Evolutionary conservation across 768 basidiomycete genomes (phyloP).

Genomic region (Boletus coccyginus): DNA sequence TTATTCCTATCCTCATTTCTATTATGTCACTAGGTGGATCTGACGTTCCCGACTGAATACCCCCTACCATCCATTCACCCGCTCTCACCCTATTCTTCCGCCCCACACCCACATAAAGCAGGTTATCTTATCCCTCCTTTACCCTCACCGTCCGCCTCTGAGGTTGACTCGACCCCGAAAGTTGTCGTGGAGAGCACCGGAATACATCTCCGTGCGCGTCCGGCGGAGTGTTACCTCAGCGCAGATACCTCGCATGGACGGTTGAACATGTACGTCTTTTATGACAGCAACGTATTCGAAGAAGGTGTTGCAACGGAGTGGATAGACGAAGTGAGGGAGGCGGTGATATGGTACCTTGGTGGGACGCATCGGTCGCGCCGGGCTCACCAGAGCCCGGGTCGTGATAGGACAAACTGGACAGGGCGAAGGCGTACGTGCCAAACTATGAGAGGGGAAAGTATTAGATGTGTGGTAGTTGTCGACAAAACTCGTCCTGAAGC

Average conservation of each 20-base stretch:
- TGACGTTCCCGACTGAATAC: slow-evolving; percentile 35
- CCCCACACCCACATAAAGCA: slow-evolving; percentile 11
- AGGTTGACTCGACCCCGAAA: slow-evolving; percentile 1
- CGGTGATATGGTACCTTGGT: slow-evolving; percentile 33
- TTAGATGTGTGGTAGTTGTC: not conserved
- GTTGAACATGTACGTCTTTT: slow-evolving; percentile 35
- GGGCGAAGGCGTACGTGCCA: not conserved
- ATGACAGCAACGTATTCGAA: slow-evolving; percentile 48
- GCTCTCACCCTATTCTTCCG: slow-evolving; percentile 21
- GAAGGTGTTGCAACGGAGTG: slow-evolving; percentile 42
- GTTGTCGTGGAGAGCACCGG: slow-evolving; percentile 4
- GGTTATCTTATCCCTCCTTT: not conserved
- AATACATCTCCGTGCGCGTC: slow-evolving; percentile 39
- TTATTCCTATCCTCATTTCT: not conserved
- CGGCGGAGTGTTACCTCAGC: slow-evolving; percentile 44
- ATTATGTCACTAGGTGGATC: slow-evolving; percentile 28
- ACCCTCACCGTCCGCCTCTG: not conserved
- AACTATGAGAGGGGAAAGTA: not conserved
- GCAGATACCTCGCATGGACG: slow-evolving; percentile 34
- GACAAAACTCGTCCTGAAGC: too few relatives aligned
- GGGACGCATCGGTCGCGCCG: not conserved
- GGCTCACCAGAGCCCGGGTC: not conserved
- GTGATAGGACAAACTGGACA: not conserved
- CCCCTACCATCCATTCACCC: slow-evolving; percentile 26
- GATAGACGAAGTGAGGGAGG: slow-evolving; percentile 42